These are phyloP conservation scores for Gossypium lobatum DNA, from an alignment of 441 rosid genomes.

Conservation along the genomic window DNA sequence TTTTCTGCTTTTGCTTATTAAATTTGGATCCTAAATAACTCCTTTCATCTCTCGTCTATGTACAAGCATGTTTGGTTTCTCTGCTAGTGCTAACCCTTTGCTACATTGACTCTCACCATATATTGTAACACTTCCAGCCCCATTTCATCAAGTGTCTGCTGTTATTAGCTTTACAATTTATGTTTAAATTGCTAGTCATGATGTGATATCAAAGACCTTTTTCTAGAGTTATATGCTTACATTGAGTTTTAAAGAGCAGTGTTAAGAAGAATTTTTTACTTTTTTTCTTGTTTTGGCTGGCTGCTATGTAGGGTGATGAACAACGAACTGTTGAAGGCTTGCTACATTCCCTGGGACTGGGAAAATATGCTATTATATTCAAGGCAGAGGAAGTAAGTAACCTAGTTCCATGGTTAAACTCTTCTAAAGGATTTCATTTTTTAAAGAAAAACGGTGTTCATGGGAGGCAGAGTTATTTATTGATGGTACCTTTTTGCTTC, in stretches of 20 bases:
- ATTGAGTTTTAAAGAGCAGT: neutral
- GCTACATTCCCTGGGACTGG: slow-evolving; percentile 68
- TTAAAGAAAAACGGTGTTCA: neutral
- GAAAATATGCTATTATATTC: slow-evolving; percentile 59
- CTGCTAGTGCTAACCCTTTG: neutral
- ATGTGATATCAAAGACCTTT: neutral
- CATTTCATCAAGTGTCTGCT: neutral
- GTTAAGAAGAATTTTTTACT: neutral
- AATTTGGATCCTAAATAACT: neutral
- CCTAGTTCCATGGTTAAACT: slow-evolving; percentile 1
- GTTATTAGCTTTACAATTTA: neutral
- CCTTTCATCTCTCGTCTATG: neutral
- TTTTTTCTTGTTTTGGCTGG: slow-evolving; percentile 2
- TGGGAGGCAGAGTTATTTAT: neutral
- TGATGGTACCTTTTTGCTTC: neutral
- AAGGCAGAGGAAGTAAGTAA: slow-evolving; percentile 82
- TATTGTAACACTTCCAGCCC: neutral
- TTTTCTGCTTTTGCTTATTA: neutral
- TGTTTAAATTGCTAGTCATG: neutral
- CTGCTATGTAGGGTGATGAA: slow-evolving; percentile 45
- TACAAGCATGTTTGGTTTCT: neutral
- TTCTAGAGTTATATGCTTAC: neutral
- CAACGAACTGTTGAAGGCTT: slow-evolving; percentile 61
- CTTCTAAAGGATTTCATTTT: neutral
- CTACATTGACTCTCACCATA: neutral